Conservation (phyloP, 1,284 basidiomycete species). For the Cystobasidiaceae sp. region DNA sequence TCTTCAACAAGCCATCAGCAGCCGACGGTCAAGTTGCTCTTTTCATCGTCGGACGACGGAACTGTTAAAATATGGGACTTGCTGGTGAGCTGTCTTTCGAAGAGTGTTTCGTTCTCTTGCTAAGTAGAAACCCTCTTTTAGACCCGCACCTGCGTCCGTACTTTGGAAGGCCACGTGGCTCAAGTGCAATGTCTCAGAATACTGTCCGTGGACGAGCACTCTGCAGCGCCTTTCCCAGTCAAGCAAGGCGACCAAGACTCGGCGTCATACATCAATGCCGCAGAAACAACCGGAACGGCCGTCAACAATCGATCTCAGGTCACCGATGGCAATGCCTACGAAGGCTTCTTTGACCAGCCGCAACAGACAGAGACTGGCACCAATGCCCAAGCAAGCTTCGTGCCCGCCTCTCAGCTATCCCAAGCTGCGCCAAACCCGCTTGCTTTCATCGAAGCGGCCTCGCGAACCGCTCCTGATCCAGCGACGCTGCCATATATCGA, state of each 20-base stretch:
- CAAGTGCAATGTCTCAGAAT: slow-evolving; percentile 90
- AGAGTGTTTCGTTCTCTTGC: background rate
- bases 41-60: slow-evolving; percentile 92
- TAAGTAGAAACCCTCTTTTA: slow-evolving; percentile 55
- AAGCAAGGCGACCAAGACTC: slow-evolving; percentile 4
- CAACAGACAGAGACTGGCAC: background rate
- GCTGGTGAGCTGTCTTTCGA: background rate
- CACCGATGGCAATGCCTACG: slow-evolving; percentile 26
- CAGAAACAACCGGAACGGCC: slow-evolving; percentile 3
- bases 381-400: slow-evolving; percentile 3
- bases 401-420: slow-evolving; percentile 13
- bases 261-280: slow-evolving; percentile 21
- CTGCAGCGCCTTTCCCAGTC: slow-evolving; percentile 7
- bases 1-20: background rate
- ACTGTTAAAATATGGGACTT: slow-evolving; percentile 90
- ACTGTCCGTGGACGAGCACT: slow-evolving; percentile 48
- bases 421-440: slow-evolving; percentile 15
- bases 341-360: slow-evolving; percentile 26
- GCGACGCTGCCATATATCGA: slow-evolving; percentile 26
- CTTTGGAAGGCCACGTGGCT: slow-evolving; percentile 84
- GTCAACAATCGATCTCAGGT: slow-evolving; percentile 27
- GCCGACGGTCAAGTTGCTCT: slow-evolving; percentile 67
- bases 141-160: slow-evolving; percentile 70
- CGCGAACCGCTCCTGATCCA: slow-evolving; percentile 23
- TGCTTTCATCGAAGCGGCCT: slow-evolving; percentile 16